Conservation (phyloP, 1,284 basidiomycete species). For the Puccinia coronata region DNA sequence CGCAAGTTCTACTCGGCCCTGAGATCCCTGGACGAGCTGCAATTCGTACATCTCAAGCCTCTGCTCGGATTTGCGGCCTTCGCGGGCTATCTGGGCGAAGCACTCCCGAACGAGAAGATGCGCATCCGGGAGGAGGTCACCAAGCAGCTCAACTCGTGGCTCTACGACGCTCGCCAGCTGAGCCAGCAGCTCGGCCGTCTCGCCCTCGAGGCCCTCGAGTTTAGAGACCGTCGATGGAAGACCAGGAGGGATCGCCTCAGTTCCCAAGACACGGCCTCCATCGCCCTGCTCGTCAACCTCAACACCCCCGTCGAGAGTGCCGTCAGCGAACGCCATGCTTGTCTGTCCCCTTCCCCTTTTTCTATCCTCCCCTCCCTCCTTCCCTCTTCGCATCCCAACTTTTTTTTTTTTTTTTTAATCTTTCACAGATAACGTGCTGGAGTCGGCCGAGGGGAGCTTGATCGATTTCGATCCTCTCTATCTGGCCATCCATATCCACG, state of each 20-base stretch:
- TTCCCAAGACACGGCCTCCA: constrained; percentile 62
- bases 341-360: constrained; percentile 65
- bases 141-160: constrained; percentile 93
- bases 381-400: not conserved
- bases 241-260: constrained; percentile 74
- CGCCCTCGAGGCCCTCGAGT: constrained; percentile 87
- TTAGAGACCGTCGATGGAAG: constrained; percentile 80
- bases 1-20: constrained; percentile 95
- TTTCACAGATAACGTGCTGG: constrained; percentile 76
- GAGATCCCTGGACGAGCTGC: constrained; percentile 88
- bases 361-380: too few species aligned
- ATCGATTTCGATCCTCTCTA: constrained; percentile 95
- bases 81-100: constrained; percentile 86
- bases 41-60: constrained; percentile 82
- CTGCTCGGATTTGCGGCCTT: constrained; percentile 84
- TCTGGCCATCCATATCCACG: constrained; percentile 96
- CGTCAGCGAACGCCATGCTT: constrained; percentile 90
- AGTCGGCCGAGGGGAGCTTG: constrained; percentile 75
- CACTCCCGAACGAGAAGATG: constrained; percentile 80
- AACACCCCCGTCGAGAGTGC: constrained; percentile 93
- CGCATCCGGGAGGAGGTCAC: constrained; percentile 92
- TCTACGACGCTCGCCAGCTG: constrained; percentile 88
- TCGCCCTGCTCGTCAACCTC: constrained; percentile 71
- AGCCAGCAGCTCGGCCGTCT: constrained; percentile 81
- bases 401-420: not conserved